Evolutionary conservation across 805 yeast species (phyloP).

Genomic region (Lipomyces spencermartinsiae): DNA sequence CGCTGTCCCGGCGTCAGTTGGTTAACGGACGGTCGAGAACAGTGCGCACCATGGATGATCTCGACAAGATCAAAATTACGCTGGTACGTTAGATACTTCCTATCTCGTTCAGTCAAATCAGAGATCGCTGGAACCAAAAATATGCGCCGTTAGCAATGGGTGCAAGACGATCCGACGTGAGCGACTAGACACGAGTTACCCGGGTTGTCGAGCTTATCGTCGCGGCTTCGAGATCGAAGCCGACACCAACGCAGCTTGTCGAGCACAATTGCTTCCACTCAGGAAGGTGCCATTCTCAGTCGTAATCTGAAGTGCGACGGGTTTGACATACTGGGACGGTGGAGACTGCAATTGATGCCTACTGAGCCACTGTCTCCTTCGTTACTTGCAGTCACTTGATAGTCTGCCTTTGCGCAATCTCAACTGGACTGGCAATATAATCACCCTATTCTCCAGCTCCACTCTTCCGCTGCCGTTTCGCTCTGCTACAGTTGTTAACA

Average conservation of each 20-base stretch:
- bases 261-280: neutral
- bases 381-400: neutral
- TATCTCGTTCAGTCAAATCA: neutral
- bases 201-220: neutral
- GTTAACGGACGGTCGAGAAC: neutral
- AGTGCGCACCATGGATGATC: conserved; percentile 13
- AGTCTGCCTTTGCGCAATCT: neutral
- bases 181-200: neutral
- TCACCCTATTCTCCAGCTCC: neutral
- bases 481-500: conserved; percentile 30
- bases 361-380: neutral
- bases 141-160: neutral
- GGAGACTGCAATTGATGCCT: neutral
- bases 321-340: neutral
- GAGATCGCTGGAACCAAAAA: neutral
- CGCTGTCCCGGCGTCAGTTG: neutral
- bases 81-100: conserved; percentile 47
- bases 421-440: neutral
- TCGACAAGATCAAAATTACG: conserved; percentile 65
- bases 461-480: neutral
- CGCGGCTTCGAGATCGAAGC: neutral
- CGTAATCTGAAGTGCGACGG: neutral
- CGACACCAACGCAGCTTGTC: neutral
- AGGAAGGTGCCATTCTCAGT: neutral
- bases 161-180: too few relatives aligned